Evolutionary conservation across 2,329 filamentous ascomycete species (phyloP), one percentile per base, ranked within the genome.

Genomic region (Trichoderma endophyticum): DNA sequence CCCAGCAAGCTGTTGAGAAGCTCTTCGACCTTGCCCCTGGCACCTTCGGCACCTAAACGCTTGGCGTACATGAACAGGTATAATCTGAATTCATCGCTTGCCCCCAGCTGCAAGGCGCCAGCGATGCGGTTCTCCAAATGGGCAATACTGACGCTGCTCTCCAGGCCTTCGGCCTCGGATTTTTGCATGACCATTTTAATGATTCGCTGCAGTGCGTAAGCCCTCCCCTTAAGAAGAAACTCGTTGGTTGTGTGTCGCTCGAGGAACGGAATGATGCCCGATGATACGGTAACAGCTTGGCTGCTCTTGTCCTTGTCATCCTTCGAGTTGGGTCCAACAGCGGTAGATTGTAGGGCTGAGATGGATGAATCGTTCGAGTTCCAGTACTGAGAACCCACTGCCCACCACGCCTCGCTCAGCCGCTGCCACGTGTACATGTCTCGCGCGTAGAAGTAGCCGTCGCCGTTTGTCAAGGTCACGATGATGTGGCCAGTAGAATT

Each of bases 21-120:
- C 83, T 99, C 97, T 80, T 98, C 95, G 2, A 98, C 94, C 83
- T 99, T 99, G 71, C 89, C 87, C 76, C 92, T 90, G 66, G 95
- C 84, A 0, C 94, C 94, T 81, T 99, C 97, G 0, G 94, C 94
- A 1, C 96, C 96, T 6, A 99, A 88, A 0, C 96, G 91, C 83
- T 98, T 98, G 4, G 95, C 95, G 78, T 99, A 99, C 94, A 98
- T 98, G 78, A 94, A 92, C n/a, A 99, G 84, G 78, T 98, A 98
- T 1, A 97, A 86, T 71, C 94, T 90, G 83, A 98, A 99, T 80
- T 99, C 96, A 72, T 98, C 95, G 76, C 90, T 92, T 0, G 96
- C 92, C 4, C 92, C 93, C 1, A 99, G 84, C 73, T 93, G 92
- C 79, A 97, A 83, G 0, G 96, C 93, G 4, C 94, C 97, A 3